phyloP scores from a whole-genome alignment of 2,329 filamentous ascomycete genomes.

The Fusarium sterilihyphosum region DNA sequence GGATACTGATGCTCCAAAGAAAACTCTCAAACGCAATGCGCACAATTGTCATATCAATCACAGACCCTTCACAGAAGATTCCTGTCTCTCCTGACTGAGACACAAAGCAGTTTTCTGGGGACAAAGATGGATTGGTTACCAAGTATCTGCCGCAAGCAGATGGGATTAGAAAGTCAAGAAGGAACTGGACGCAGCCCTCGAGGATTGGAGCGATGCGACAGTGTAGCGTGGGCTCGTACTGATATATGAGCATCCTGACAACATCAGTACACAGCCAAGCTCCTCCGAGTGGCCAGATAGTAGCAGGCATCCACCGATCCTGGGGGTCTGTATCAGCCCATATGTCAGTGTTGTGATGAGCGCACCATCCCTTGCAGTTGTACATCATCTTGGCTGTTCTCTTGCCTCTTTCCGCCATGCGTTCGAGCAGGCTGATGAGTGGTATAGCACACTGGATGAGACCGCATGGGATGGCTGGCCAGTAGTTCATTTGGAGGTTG shows the following conservation, averaged over 20 bases:
- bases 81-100: conserved; percentile 19
- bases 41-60: conserved; percentile 39
- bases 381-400: conserved; percentile 51
- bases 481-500: conserved; percentile 65
- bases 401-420: conserved; percentile 42
- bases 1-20: conserved; percentile 20
- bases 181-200: conserved; percentile 49
- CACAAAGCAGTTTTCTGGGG: conserved; percentile 41
- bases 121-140: conserved; percentile 40
- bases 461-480: conserved; percentile 49
- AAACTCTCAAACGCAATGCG: conserved; percentile 37
- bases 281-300: conserved; percentile 41
- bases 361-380: conserved; percentile 49
- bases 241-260: conserved; percentile 39
- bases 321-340: conserved; percentile 52
- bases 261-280: conserved; percentile 40
- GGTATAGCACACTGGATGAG: conserved; percentile 53
- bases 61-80: conserved; percentile 41
- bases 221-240: conserved; percentile 29
- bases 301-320: conserved; percentile 46
- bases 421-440: conserved; percentile 48
- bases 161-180: conserved; percentile 50
- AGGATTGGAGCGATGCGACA: conserved; percentile 45
- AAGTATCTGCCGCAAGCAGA: conserved; percentile 41
- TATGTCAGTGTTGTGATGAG: conserved; percentile 53